Percentiles rank a stretch among this genome's conserved stretches.
phyloP scores from a whole-genome alignment of 2,329 filamentous ascomycete genomes.

The Clarireedia paspali region DNA sequence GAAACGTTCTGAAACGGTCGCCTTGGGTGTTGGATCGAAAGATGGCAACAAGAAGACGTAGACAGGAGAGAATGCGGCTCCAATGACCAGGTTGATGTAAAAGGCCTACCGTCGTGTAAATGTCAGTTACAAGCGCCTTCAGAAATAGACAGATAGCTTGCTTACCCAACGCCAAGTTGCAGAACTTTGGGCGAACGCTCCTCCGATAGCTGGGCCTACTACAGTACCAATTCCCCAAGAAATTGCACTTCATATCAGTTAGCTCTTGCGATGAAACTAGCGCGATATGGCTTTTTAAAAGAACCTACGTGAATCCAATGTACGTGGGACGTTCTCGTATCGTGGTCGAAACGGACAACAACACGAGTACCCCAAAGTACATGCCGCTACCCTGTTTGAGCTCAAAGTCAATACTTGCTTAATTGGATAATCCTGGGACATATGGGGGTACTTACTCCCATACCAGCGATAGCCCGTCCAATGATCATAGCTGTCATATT shows the following conservation, averaged over 20 bases:
- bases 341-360: slow-evolving; percentile 33
- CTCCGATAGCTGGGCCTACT: neutral
- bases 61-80: neutral
- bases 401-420: too few relatives aligned
- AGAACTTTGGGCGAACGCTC: slow-evolving; percentile 35
- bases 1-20: slow-evolving; percentile 1
- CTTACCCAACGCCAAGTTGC: slow-evolving; percentile 38
- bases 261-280: neutral
- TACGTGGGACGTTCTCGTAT: slow-evolving; percentile 29
- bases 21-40: neutral
- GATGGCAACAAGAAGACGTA: neutral
- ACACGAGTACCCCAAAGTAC: slow-evolving; percentile 39
- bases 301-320: neutral
- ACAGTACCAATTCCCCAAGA: neutral
- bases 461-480: slow-evolving; percentile 37
- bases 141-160: too few relatives aligned
- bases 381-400: slow-evolving; percentile 32
- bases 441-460: slow-evolving; percentile 25
- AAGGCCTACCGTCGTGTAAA: neutral
- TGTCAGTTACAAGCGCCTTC: too few relatives aligned
- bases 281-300: neutral
- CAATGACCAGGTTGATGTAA: neutral
- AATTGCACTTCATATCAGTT: neutral
- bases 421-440: too few relatives aligned
- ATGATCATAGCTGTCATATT: slow-evolving; percentile 39